Conservation (phyloP, 306 rosid genomes). For the Dicorynia guianensis region DNA sequence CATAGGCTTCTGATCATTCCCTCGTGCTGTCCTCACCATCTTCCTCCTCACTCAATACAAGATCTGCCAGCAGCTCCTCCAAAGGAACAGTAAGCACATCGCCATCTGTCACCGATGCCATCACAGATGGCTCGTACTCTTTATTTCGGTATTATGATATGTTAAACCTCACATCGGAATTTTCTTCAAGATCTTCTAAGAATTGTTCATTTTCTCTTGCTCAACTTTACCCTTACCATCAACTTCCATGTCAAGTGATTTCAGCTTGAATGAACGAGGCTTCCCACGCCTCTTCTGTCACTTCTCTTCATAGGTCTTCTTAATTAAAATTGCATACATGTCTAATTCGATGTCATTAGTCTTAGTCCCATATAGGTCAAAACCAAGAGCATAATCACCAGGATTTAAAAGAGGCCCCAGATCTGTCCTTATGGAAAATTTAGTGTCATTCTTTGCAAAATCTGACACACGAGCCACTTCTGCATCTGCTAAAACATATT, state of each 20-base stretch:
- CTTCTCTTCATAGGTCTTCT: slow-evolving; percentile 80
- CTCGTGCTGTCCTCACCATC: slow-evolving; percentile 54
- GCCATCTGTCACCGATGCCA: slow-evolving; percentile 66
- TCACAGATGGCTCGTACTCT: slow-evolving; percentile 72
- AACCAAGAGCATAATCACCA: slow-evolving; percentile 85
- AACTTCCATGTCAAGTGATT: slow-evolving; percentile 68
- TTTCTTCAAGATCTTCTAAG: slow-evolving; percentile 71
- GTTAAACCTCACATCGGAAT: slow-evolving; percentile 64
- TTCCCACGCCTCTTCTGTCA: slow-evolving; percentile 61
- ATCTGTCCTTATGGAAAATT: slow-evolving; percentile 74
- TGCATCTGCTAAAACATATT: slow-evolving; percentile 67
- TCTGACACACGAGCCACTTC: slow-evolving; percentile 77
- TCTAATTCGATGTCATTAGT: slow-evolving; percentile 64
- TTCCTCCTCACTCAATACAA: slow-evolving; percentile 58
- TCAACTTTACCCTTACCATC: slow-evolving; percentile 57
- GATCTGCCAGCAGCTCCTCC: slow-evolving; percentile 77
- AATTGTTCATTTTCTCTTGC: slow-evolving; percentile 66
- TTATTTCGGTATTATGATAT: slow-evolving; percentile 57
- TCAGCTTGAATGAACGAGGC: slow-evolving; percentile 64
- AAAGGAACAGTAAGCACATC: slow-evolving; percentile 68
- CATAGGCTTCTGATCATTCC: slow-evolving; percentile 41
- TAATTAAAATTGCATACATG: slow-evolving; percentile 62
- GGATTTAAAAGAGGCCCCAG: slow-evolving; percentile 71
- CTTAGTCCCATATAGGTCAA: slow-evolving; percentile 62
- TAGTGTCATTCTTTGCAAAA: slow-evolving; percentile 75